phyloP scores from a whole-genome alignment of 306 rosid species.

The Benincasa hispida region DNA sequence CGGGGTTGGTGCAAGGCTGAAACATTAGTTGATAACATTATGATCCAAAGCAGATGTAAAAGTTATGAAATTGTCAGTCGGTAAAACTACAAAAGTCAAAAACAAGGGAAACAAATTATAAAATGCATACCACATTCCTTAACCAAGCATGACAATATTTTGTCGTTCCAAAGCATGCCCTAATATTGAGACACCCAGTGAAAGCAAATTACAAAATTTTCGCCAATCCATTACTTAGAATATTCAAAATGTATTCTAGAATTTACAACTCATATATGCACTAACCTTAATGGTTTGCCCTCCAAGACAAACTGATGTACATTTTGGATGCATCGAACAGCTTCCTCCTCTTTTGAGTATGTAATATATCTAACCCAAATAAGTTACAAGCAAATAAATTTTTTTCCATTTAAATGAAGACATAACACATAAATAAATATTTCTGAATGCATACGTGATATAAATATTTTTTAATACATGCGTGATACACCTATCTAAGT shows the following conservation, averaged over 20 bases:
- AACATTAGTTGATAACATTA: conserved; percentile 4
- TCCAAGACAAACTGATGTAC: conserved; percentile 98
- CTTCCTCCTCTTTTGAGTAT: conserved; percentile 88
- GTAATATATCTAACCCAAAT: conserved; percentile 81
- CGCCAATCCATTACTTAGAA: not conserved
- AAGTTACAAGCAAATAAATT: not conserved
- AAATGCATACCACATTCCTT: conserved; percentile 70
- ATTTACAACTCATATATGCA: not conserved
- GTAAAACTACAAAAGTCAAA: not conserved
- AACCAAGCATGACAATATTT: conserved; percentile 99
- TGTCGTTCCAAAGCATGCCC: conserved; percentile 99
- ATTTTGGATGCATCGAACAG: conserved; percentile 94
- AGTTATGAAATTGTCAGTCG: conserved; percentile 4
- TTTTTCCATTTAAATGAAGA: not conserved
- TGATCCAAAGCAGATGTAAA: not conserved
- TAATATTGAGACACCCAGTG: conserved; percentile 14
- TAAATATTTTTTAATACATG: not conserved
- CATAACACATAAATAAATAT: not conserved
- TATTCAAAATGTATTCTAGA: not conserved
- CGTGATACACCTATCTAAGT: not conserved
- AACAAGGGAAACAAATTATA: not conserved
- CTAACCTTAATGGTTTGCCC: conserved; percentile 73
- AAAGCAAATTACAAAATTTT: not conserved
- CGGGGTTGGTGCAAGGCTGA: conserved; percentile 98
- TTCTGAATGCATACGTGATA: not conserved